Base-by-base conservation (phyloP, 495 filamentous ascomycete genomes). In the Talaromyces proteolyticus region DNA sequence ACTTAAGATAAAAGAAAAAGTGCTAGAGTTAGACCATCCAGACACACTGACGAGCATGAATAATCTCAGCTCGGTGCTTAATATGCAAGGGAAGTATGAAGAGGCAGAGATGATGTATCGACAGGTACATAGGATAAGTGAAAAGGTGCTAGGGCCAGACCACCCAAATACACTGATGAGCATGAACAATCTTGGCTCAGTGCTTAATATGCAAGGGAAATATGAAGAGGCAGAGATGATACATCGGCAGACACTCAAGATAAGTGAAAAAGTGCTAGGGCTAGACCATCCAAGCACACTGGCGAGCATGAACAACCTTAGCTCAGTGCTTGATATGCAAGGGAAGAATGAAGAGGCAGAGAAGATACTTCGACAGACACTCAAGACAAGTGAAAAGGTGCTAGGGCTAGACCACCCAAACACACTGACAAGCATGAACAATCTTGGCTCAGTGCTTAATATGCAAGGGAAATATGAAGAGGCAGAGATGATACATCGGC, bases 311-410 rank as follows among this genome's bases (percentile, higher is more conserved):
- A 55, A 55, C 29, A 57, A 60, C 22, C 54, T 68, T 5, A 62
- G 49, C 14, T 1, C 36, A 0, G 18, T 61, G 24, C 54, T 65
- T 10, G 0, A 39, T 5, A 20, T 29, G 8, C 56, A 59, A 47
- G 64, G 57, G 18, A 61, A 60, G 44, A 62, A 63, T 34, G 39
- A 60, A 42, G 66, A 65, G 20, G 65, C 67, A 1, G 65, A 67
- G 45, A 23, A 17, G 37, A 43, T 65, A 23, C 21, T 51, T 41
- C 55, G 39, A 24, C 44, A 52, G 36, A 39, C 29, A 12, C 50
- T 71, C n/a, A n/a, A n/a, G n/a, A n/a, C n/a, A n/a, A n/a, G n/a
- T n/a, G n/a, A n/a, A n/a, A n/a, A n/a, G n/a, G n/a, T n/a, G n/a
- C n/a, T n/a, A n/a, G n/a, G n/a, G n/a, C n/a, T n/a, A n/a, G n/a